phyloP scores from a whole-genome alignment of 345 rosid genomes.

The Eucalyptus marginata region DNA sequence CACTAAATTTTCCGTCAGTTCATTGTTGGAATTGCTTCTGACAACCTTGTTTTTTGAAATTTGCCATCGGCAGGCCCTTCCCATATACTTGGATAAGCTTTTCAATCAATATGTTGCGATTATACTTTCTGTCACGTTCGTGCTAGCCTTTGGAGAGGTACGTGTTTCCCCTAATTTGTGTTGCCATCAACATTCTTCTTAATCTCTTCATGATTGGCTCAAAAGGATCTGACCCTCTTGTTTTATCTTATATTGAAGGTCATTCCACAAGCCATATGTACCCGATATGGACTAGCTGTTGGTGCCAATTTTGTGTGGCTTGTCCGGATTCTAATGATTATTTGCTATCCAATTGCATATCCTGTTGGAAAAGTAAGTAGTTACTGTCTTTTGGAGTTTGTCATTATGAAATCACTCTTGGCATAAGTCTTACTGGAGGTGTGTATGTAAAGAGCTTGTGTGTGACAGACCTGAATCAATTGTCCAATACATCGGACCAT shows the following conservation, averaged over 20 bases:
- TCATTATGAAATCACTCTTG: not conserved
- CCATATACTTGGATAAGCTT: conserved; percentile 82
- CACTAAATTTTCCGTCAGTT: not conserved
- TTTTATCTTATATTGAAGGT: conserved; percentile 29
- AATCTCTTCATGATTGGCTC: not conserved
- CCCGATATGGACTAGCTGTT: conserved; percentile 89
- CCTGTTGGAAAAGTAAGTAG: conserved; percentile 81
- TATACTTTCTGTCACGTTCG: conserved; percentile 84
- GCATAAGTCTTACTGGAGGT: not conserved
- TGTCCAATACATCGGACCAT: not conserved
- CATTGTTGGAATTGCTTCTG: not conserved
- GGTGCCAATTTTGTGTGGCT: conserved; percentile 89
- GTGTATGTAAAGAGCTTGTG: not conserved
- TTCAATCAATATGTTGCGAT: conserved; percentile 90
- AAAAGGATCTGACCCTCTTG: not conserved
- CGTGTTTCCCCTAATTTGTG: not conserved
- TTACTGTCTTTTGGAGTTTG: not conserved
- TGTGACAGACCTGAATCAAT: not conserved
- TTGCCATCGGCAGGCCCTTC: conserved; percentile 66
- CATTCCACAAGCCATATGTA: conserved; percentile 94
- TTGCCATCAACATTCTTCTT: not conserved
- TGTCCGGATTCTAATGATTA: conserved; percentile 67
- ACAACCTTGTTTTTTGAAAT: not conserved
- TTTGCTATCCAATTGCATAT: conserved; percentile 81
- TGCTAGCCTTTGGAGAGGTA: conserved; percentile 92